Conservation (phyloP, 345 rosid genomes). For the Balakata baccata region DNA sequence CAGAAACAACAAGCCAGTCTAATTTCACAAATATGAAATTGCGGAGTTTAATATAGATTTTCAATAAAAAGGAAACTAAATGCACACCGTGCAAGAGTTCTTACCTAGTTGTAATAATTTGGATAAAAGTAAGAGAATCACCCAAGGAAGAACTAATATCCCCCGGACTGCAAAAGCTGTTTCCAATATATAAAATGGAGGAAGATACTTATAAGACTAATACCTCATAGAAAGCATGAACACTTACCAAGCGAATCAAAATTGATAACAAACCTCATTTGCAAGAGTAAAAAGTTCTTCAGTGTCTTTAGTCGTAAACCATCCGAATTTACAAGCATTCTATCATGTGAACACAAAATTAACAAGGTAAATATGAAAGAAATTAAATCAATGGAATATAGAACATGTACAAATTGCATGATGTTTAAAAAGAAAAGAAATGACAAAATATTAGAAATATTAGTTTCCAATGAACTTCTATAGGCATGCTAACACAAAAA, state of each 20-base stretch:
- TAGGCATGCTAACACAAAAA: background rate
- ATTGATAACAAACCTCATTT: conserved; percentile 51
- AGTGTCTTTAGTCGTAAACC: conserved; percentile 65
- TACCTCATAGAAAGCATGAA: background rate
- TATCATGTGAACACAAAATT: conserved; percentile 29
- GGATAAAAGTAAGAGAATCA: conserved; percentile 33
- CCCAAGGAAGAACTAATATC: conserved; percentile 21
- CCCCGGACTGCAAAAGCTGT: conserved; percentile 48
- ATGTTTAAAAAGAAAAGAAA: background rate
- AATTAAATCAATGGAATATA: background rate
- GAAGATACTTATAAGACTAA: background rate
- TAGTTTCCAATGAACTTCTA: background rate
- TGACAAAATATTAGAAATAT: background rate
- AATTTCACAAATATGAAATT: conserved; percentile 11
- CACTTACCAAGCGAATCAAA: background rate
- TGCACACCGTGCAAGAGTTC: conserved; percentile 13
- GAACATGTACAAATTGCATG: background rate
- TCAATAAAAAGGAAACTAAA: background rate
- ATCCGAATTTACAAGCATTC: conserved; percentile 77
- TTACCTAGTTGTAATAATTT: conserved; percentile 58
- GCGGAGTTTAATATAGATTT: background rate
- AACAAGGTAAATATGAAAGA: background rate
- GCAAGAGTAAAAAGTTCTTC: conserved; percentile 56
- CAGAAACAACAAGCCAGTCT: conserved; percentile 9
- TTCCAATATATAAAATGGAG: conserved; percentile 45